phyloP scores from a whole-genome alignment of 148 eudicot genomes.

The Vaccinium corymbosum region DNA sequence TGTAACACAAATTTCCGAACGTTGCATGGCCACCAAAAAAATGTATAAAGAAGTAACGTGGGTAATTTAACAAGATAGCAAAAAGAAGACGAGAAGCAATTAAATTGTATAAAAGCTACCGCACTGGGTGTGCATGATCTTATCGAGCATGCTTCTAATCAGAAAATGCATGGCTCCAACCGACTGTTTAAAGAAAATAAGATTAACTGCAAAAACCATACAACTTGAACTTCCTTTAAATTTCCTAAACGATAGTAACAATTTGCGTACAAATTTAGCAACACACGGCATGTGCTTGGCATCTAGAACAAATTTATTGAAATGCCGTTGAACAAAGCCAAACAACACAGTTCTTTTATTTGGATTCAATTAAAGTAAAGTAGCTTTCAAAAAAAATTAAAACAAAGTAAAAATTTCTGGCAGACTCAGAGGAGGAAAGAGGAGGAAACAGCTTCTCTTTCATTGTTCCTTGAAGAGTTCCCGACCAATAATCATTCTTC shows the following conservation, averaged over 20 bases:
- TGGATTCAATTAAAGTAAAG: background rate
- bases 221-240: background rate
- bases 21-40: no score
- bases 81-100: background rate
- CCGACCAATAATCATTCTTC: slow-evolving; percentile 88
- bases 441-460: slow-evolving; percentile 7
- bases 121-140: background rate
- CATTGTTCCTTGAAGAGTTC: slow-evolving; percentile 74
- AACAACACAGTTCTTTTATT: background rate
- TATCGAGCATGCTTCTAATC: background rate
- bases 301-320: background rate
- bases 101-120: background rate
- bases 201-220: background rate
- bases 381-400: background rate
- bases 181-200: background rate
- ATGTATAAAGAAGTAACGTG: background rate
- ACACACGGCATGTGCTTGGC: background rate
- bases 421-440: background rate
- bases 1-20: no score
- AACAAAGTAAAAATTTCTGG: background rate
- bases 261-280: background rate
- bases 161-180: background rate
- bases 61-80: background rate
- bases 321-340: background rate
- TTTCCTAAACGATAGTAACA: background rate